A percentile compares a stretch with the other conserved stretches of the same genome.
These are phyloP conservation scores for Craspedostauros australis DNA, from an alignment of 108 stramenopile species.

Conservation along the genomic window DNA sequence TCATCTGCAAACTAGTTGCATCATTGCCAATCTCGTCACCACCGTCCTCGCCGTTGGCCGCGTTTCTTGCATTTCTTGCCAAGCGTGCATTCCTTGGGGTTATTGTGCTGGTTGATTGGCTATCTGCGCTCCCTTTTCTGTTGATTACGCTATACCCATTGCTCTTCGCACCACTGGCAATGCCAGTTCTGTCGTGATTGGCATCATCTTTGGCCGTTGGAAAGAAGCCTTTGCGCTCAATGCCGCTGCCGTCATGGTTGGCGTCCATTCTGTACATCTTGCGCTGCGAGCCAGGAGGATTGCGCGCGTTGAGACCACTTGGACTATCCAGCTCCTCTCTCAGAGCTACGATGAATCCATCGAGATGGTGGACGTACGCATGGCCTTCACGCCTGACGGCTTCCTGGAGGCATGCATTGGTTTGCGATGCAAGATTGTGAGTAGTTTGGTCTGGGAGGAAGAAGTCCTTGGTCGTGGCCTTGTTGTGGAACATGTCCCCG, in stretches of 20 bases:
- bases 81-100: too few species aligned
- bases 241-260: constrained; percentile 67
- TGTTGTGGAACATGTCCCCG: constrained; percentile 60
- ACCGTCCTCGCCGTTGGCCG: too few species aligned
- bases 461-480: constrained; percentile 39
- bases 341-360: constrained; percentile 76
- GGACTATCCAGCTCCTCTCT: constrained; percentile 83
- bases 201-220: too few species aligned
- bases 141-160: too few species aligned
- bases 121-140: too few species aligned
- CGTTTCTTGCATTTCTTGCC: too few species aligned
- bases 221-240: too few species aligned
- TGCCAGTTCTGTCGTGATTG: too few species aligned
- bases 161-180: too few species aligned
- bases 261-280: constrained; percentile 81
- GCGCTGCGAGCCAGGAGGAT: constrained; percentile 72
- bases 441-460: constrained; percentile 85
- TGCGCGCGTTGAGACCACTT: constrained; percentile 64
- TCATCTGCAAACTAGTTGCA: too few species aligned
- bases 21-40: too few species aligned
- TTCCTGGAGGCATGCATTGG: constrained; percentile 68
- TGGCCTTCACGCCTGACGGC: constrained; percentile 71
- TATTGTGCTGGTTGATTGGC: too few species aligned
- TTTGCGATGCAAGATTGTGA: constrained; percentile 72
- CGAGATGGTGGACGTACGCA: constrained; percentile 74